These are phyloP conservation scores for Avena atlantica DNA, from an alignment of 176 grass and related monocot genomes.

Conservation along the genomic window DNA sequence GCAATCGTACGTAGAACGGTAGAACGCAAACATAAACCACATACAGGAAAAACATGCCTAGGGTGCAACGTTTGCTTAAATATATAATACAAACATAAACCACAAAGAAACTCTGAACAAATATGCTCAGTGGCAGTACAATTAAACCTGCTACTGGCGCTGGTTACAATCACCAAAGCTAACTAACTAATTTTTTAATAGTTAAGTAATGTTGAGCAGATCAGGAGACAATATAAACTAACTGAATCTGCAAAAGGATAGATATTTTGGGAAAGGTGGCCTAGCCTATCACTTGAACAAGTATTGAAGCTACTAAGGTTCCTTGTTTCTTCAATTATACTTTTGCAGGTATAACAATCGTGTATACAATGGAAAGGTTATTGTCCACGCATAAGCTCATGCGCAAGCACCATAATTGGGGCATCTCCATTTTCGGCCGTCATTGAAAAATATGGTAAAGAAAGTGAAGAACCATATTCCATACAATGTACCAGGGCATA, in stretches of 20 bases:
- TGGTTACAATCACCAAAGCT: constrained; percentile 1
- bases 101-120: constrained; percentile 2
- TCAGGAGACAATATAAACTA: constrained; percentile 41
- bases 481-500: constrained; percentile 17
- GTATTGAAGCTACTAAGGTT: constrained; percentile 34
- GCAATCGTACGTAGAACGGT: background rate
- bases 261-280: constrained; percentile 23
- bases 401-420: constrained; percentile 7
- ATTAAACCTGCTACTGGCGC: background rate
- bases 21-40: background rate
- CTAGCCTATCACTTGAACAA: constrained; percentile 3
- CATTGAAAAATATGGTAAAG: constrained; percentile 37
- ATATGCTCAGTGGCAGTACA: background rate
- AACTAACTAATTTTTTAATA: background rate
- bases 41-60: background rate
- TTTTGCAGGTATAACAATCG: constrained; percentile 9
- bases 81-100: constrained; percentile 7
- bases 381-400: constrained; percentile 35
- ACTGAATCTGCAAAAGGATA: constrained; percentile 48
- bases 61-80: constrained; percentile 1
- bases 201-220: constrained; percentile 29
- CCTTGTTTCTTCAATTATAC: constrained; percentile 21
- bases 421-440: constrained; percentile 42
- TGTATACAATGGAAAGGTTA: constrained; percentile 36
- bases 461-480: constrained; percentile 54